phyloP scores from a whole-genome alignment of 2,329 filamentous ascomycete genomes.

The Diplodia mutila region DNA sequence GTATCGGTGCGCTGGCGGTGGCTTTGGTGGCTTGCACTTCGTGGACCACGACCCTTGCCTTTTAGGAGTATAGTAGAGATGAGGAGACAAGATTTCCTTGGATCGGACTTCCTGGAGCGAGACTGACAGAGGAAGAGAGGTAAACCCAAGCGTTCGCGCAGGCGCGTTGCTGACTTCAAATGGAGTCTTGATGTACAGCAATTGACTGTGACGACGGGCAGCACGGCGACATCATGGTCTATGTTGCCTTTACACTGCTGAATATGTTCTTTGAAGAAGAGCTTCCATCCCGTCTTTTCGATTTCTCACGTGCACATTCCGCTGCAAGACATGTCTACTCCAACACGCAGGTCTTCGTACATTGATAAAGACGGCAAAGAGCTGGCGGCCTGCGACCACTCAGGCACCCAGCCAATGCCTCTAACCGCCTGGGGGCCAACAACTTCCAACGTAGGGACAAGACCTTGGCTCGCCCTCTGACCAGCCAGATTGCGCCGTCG shows the following conservation, averaged over 20 bases:
- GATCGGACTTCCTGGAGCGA: not conserved
- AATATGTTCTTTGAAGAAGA: too few species aligned
- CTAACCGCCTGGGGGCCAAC: slow-evolving; percentile 8
- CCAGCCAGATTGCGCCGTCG: slow-evolving; percentile 22
- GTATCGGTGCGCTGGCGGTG: not conserved
- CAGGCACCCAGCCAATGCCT: slow-evolving; percentile 1
- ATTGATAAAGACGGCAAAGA: not conserved
- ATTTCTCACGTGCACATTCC: too few species aligned
- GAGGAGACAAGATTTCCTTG: not conserved
- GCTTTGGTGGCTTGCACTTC: not conserved
- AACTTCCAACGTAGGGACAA: slow-evolving; percentile 25
- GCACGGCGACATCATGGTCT: not conserved
- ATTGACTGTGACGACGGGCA: too few species aligned
- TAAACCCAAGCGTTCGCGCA: not conserved
- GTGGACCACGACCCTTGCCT: not conserved
- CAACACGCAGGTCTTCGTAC: not conserved
- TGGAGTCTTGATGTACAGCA: too few species aligned
- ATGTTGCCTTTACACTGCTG: not conserved
- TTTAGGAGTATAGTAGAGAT: not conserved
- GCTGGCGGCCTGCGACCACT: not conserved
- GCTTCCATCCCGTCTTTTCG: too few species aligned
- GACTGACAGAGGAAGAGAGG: not conserved
- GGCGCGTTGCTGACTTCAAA: not conserved
- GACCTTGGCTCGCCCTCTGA: slow-evolving; percentile 24
- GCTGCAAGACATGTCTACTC: not conserved